Evolutionary conservation across 257 asterid genomes (phyloP).

Genomic region (Haberlea rhodopensis): DNA sequence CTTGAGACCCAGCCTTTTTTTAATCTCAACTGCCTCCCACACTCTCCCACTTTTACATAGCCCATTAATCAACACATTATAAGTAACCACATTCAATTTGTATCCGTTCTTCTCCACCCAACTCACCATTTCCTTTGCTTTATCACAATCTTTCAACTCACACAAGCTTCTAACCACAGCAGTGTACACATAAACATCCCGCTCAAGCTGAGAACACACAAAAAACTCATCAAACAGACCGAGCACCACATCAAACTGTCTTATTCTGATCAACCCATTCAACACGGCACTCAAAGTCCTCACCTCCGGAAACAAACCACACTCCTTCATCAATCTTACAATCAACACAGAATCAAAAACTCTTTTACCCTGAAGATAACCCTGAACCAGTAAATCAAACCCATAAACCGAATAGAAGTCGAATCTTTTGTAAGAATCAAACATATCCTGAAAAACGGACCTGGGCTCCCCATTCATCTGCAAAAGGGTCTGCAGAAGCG

Average conservation of each 20-base stretch:
- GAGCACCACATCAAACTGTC: slow-evolving; percentile 61
- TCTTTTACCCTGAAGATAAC: slow-evolving; percentile 57
- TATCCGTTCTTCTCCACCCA: slow-evolving; percentile 44
- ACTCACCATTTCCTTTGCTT: slow-evolving; percentile 58
- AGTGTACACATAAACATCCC: slow-evolving; percentile 56
- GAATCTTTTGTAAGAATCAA: slow-evolving; percentile 44
- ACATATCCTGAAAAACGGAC: slow-evolving; percentile 46
- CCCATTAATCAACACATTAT: slow-evolving; percentile 82
- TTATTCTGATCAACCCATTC: slow-evolving; percentile 55
- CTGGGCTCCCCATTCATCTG: slow-evolving; percentile 44
- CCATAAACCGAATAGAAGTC: slow-evolving; percentile 54
- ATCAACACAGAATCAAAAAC: slow-evolving; percentile 60
- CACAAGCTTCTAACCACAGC: slow-evolving; percentile 78
- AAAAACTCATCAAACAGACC: slow-evolving; percentile 58
- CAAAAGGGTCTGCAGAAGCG: slow-evolving; percentile 77
- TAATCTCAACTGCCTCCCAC: slow-evolving; percentile 66
- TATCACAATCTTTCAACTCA: slow-evolving; percentile 56
- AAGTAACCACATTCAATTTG: slow-evolving; percentile 56
- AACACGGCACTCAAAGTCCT: slow-evolving; percentile 75
- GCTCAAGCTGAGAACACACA: slow-evolving; percentile 31
- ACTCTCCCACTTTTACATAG: slow-evolving; percentile 68
- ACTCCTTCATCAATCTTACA: slow-evolving; percentile 58
- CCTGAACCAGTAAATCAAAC: slow-evolving; percentile 71
- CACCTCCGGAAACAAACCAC: slow-evolving; percentile 68
- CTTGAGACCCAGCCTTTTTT: slow-evolving; percentile 44